Evolutionary conservation across 345 rosid species (phyloP).

Genomic region (Microcos paniculata): DNA sequence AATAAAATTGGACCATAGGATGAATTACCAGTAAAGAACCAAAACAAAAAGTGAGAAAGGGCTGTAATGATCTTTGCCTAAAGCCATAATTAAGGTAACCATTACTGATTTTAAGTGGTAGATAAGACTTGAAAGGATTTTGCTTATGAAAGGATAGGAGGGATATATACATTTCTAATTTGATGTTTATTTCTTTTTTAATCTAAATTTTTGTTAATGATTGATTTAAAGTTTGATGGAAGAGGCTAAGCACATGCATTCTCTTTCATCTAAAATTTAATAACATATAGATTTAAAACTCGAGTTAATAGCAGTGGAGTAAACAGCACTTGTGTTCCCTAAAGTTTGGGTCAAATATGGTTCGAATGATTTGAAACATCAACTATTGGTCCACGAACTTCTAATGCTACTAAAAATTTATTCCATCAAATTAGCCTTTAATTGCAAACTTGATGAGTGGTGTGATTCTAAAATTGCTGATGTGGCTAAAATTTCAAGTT

Average conservation of each 20-base stretch:
- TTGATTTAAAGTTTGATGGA: constrained; percentile 1
- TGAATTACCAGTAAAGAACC: background rate
- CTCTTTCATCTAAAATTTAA: background rate
- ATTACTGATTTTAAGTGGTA: background rate
- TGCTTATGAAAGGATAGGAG: background rate
- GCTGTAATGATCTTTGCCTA: background rate
- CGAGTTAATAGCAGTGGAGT: too few species aligned
- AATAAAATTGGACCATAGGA: background rate
- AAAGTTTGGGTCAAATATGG: too few species aligned
- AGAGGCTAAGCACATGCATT: background rate
- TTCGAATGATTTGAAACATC: too few species aligned
- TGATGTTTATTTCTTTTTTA: background rate
- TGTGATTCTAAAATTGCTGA: too few species aligned
- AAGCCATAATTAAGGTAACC: background rate
- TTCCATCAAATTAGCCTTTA: too few species aligned
- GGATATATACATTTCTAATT: background rate
- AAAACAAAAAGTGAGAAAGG: background rate
- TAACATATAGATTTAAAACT: background rate
- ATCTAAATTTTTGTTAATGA: background rate
- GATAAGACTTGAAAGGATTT: background rate
- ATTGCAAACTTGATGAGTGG: too few species aligned
- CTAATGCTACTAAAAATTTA: too few species aligned
- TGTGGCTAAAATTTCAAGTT: too few species aligned
- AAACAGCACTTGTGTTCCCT: too few species aligned
- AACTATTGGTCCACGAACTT: too few species aligned